phyloP scores from a whole-genome alignment of 495 filamentous ascomycete species.

The Evernia prunastri region DNA sequence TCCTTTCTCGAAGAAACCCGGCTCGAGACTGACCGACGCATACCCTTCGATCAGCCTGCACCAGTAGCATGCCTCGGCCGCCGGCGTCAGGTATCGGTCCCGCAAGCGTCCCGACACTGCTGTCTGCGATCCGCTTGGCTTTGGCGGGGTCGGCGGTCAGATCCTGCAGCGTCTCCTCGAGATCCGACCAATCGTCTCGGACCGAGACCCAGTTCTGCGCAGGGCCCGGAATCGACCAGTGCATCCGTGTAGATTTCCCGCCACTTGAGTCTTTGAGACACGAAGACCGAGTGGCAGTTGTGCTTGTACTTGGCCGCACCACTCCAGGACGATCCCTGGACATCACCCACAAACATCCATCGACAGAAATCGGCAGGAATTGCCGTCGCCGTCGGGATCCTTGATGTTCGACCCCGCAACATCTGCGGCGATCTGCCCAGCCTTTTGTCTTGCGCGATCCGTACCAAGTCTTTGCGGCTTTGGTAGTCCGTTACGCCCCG shows the following conservation, averaged over 20 bases:
- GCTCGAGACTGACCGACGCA: conserved; percentile 41
- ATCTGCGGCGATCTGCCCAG: not conserved
- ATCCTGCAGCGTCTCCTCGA: conserved; percentile 46
- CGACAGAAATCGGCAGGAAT: conserved; percentile 49
- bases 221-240: conserved; percentile 40
- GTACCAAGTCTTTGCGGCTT: not conserved
- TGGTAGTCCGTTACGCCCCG: not conserved
- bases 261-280: conserved; percentile 42
- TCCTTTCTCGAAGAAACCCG: conserved; percentile 34
- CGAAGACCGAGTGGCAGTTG: conserved; percentile 52
- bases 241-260: conserved; percentile 38
- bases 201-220: conserved; percentile 58
- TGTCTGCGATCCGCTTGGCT: conserved; percentile 51
- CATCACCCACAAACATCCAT: conserved; percentile 54
- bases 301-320: conserved; percentile 55
- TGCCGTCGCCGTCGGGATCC: not conserved
- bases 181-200: conserved; percentile 46
- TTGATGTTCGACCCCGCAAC: not conserved
- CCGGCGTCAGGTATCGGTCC: conserved; percentile 54
- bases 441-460: not conserved
- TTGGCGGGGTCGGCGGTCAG: conserved; percentile 43
- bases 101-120: conserved; percentile 48
- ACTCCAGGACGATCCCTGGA: conserved; percentile 52
- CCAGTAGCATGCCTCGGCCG: conserved; percentile 58
- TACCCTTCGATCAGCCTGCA: conserved; percentile 46